These are phyloP conservation scores for Hymenochaete sp. DNA, from an alignment of 1,284 basidiomycete species.

Conservation along the genomic window DNA sequence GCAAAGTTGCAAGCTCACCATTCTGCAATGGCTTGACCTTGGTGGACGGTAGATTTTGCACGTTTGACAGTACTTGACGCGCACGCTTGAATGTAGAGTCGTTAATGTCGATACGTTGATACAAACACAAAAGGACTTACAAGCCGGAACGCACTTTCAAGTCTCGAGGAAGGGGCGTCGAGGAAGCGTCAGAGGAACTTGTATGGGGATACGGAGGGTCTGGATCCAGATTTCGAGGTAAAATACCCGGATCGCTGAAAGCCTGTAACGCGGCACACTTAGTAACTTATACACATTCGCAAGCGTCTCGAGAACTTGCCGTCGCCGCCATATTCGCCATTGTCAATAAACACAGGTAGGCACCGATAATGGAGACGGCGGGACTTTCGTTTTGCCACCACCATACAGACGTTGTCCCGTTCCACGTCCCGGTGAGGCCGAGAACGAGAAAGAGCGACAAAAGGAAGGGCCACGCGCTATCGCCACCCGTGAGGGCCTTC, in stretches of 20 bases:
- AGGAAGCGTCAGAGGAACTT: constrained; percentile 50
- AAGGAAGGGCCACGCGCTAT: constrained; percentile 71
- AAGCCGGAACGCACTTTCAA: constrained; percentile 67
- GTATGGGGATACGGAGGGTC: constrained; percentile 66
- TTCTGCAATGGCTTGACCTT: constrained; percentile 85
- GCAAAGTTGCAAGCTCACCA: constrained; percentile 42
- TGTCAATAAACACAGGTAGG: constrained; percentile 71
- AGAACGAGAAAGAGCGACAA: constrained; percentile 54
- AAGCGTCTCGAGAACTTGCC: constrained; percentile 34
- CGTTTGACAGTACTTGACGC: constrained; percentile 85
- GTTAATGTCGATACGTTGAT: neutral
- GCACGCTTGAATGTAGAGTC: constrained; percentile 45
- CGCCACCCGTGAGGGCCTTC: constrained; percentile 72
- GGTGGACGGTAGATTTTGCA: constrained; percentile 87
- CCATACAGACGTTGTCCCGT: constrained; percentile 79
- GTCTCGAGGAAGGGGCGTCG: constrained; percentile 68
- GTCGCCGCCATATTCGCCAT: constrained; percentile 71
- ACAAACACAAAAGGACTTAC: constrained; percentile 41
- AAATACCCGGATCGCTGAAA: constrained; percentile 81
- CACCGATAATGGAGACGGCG: constrained; percentile 66
- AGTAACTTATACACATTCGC: neutral
- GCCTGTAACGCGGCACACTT: constrained; percentile 37
- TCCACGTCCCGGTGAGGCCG: constrained; percentile 67
- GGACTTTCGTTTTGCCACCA: constrained; percentile 74
- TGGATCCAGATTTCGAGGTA: constrained; percentile 78